A percentile compares a stretch with the other conserved stretches of the same genome.
Conservation (phyloP, 148 eudicot species). For the Fagopyrum esculentum region DNA sequence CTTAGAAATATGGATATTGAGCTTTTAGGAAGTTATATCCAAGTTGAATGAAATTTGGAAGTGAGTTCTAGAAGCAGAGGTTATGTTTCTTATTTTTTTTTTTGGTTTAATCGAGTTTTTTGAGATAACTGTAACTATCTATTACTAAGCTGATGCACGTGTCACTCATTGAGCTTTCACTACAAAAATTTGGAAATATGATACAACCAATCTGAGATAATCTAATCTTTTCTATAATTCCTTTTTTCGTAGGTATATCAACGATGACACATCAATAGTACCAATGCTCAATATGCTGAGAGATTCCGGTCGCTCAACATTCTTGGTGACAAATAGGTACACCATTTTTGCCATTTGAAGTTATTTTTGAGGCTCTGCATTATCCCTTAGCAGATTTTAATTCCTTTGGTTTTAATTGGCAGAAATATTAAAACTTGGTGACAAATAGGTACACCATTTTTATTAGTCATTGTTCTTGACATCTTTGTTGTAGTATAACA, state of each 20-base stretch:
- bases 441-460: neutral
- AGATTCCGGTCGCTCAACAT: slow-evolving; percentile 84
- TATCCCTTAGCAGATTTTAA: neutral
- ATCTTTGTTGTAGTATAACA: neutral
- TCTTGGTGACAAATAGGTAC: slow-evolving; percentile 98
- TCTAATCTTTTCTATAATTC: neutral
- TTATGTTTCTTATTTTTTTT: no score
- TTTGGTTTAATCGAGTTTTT: no score
- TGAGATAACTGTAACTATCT: no score
- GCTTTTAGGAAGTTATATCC: neutral
- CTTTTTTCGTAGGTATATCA: slow-evolving; percentile 59
- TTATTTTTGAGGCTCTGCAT: slow-evolving; percentile 1
- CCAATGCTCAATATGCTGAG: slow-evolving; percentile 93
- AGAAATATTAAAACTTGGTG: neutral
- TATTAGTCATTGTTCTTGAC: neutral
- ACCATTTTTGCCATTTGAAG: neutral
- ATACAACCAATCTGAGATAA: neutral
- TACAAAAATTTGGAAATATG: neutral
- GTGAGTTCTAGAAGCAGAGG: neutral
- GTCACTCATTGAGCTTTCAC: neutral
- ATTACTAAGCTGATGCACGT: neutral
- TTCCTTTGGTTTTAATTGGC: neutral
- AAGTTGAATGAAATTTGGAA: neutral
- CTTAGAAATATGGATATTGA: neutral
- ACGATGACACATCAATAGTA: slow-evolving; percentile 66